Conservation (phyloP, 208 protist species). For the Strigomonas culicis region DNA sequence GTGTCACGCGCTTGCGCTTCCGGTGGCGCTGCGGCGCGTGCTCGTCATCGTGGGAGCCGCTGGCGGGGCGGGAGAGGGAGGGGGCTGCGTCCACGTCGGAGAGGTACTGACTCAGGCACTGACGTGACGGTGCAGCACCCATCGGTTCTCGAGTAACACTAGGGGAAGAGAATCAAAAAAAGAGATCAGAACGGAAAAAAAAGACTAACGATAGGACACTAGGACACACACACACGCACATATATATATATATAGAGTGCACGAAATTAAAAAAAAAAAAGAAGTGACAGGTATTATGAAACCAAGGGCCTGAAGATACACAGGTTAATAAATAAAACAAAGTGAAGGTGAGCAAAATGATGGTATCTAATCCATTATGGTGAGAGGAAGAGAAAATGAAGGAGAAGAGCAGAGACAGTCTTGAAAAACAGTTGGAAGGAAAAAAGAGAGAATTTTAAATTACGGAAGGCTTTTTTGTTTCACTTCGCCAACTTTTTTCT, state of each 20-base stretch:
- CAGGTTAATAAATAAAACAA: too few relatives aligned
- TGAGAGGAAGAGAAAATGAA: neutral
- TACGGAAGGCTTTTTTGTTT: neutral
- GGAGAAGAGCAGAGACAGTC: neutral
- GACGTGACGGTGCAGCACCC: conserved; percentile 14
- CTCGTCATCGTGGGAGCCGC: neutral
- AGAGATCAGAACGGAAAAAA: neutral
- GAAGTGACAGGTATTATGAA: neutral
- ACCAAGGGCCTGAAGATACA: neutral
- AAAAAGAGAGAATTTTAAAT: neutral
- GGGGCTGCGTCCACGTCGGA: neutral
- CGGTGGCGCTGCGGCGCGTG: neutral
- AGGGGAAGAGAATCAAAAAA: neutral
- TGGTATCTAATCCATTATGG: neutral
- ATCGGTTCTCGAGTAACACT: neutral
- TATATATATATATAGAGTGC: neutral
- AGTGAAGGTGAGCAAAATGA: neutral
- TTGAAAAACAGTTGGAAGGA: neutral
- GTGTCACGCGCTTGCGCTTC: conserved; percentile 4
- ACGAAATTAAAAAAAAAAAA: neutral
- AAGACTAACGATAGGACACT: neutral
- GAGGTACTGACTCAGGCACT: conserved; percentile 11
- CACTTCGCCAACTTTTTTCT: too few relatives aligned
- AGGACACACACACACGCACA: neutral
- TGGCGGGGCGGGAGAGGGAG: neutral